These are phyloP conservation scores for Russula sp. DNA, from an alignment of 768 basidiomycete genomes.

Conservation along the genomic window DNA sequence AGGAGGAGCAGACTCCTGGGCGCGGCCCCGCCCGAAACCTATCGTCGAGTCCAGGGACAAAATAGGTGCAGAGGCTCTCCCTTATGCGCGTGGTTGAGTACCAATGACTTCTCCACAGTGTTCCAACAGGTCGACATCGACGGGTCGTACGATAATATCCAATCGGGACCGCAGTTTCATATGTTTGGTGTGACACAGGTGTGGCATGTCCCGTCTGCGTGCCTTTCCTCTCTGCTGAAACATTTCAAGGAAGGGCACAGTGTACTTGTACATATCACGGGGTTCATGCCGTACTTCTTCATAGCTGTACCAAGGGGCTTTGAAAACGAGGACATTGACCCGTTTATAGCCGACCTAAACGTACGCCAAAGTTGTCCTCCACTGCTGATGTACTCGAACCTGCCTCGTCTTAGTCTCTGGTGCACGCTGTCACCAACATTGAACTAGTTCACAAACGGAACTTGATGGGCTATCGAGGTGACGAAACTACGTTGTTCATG, in stretches of 20 bases:
- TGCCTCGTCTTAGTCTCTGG: slow-evolving; percentile 2
- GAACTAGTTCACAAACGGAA: slow-evolving; percentile 61
- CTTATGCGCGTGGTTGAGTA: not conserved
- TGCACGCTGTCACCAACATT: slow-evolving; percentile 39
- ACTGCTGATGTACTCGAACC: not conserved
- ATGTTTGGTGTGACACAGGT: slow-evolving; percentile 93
- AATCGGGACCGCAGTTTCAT: slow-evolving; percentile 42
- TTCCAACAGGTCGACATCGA: slow-evolving; percentile 98
- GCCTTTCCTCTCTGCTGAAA: not conserved
- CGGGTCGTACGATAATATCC: slow-evolving; percentile 41
- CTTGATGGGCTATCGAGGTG: slow-evolving; percentile 86
- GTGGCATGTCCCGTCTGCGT: slow-evolving; percentile 3
- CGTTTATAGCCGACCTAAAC: slow-evolving; percentile 67
- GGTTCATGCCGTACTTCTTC: slow-evolving; percentile 92
- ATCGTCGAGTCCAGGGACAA: slow-evolving; percentile 56
- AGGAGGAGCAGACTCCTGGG: slow-evolving; percentile 73
- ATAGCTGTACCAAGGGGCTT: slow-evolving; percentile 84
- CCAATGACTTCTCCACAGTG: slow-evolving; percentile 36
- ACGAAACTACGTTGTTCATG: slow-evolving; percentile 72
- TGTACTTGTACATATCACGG: slow-evolving; percentile 73
- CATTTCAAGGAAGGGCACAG: slow-evolving; percentile 69
- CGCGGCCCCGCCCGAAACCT: slow-evolving; percentile 47
- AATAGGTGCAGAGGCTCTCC: slow-evolving; percentile 46
- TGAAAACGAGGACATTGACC: slow-evolving; percentile 50
- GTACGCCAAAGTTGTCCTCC: slow-evolving; percentile 37